A percentile compares a stretch with the other conserved stretches of the same genome.
Evolutionary conservation across 495 filamentous ascomycete species (phyloP).

Genomic region (Margaritispora aquatica): DNA sequence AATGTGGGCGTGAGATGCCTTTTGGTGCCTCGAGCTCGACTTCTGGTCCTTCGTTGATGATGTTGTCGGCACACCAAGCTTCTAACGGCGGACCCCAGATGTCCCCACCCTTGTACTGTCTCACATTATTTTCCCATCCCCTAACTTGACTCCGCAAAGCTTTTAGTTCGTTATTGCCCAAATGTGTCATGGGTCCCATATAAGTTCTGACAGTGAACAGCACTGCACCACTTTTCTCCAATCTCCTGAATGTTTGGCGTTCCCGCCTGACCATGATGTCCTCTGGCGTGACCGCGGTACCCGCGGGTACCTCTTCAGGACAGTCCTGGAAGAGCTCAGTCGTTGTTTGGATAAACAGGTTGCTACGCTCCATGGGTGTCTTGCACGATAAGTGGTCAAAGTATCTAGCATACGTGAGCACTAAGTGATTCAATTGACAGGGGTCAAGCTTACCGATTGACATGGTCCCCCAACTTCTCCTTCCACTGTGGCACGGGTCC

Average conservation of each 20-base stretch:
- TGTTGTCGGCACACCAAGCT: conserved; percentile 26
- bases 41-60: not conserved
- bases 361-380: conserved; percentile 46
- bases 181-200: conserved; percentile 31
- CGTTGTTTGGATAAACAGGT: conserved; percentile 48
- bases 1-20: no score
- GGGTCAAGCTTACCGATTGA: conserved; percentile 42
- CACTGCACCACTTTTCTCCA: conserved; percentile 41
- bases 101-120: conserved; percentile 44
- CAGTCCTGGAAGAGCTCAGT: conserved; percentile 34
- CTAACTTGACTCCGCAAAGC: conserved; percentile 41
- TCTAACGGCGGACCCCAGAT: conserved; percentile 42
- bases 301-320: conserved; percentile 34
- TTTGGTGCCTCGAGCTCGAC: not conserved
- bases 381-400: conserved; percentile 39
- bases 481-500: conserved; percentile 48
- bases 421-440: not conserved
- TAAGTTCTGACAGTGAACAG: conserved; percentile 52
- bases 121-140: conserved; percentile 47
- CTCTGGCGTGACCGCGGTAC: conserved; percentile 30
- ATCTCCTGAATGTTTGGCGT: conserved; percentile 47
- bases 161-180: conserved; percentile 33
- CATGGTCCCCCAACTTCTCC: conserved; percentile 41
- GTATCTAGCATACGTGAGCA: conserved; percentile 30
- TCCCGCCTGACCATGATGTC: conserved; percentile 47